Evolutionary conservation across 129 eudicot species (phyloP).

Genomic region (Ambrosia trifida): DNA sequence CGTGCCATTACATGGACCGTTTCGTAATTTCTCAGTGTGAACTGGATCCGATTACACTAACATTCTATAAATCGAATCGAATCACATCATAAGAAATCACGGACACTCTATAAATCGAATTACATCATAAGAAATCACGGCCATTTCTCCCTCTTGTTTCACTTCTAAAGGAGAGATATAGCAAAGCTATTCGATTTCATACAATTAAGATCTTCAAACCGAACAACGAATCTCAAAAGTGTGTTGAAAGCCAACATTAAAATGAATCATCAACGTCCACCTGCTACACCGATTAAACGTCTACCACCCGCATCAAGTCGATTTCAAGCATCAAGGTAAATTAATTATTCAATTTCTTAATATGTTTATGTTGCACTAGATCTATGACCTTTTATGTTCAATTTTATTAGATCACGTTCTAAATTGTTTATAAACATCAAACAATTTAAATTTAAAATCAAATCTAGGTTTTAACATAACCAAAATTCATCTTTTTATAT

Average conservation of each 20-base stretch:
- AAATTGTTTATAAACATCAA: neutral
- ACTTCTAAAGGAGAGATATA: too few species aligned
- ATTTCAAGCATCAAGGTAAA: slow-evolving; percentile 19
- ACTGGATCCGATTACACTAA: neutral
- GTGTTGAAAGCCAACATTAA: neutral
- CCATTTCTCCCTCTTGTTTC: neutral
- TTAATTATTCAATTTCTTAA: neutral
- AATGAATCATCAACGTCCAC: neutral
- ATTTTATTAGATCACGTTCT: neutral
- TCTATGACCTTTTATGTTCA: neutral
- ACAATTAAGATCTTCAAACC: neutral
- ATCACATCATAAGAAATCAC: neutral
- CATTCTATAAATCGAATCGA: neutral
- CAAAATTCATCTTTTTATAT: neutral
- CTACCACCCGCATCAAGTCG: neutral
- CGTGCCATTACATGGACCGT: neutral
- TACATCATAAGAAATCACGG: neutral
- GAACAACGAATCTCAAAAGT: neutral
- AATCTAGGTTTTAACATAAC: slow-evolving; percentile 17
- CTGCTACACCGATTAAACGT: neutral
- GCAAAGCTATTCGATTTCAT: neutral
- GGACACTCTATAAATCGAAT: neutral
- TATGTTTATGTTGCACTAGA: neutral
- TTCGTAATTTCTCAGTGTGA: slow-evolving; percentile 14
- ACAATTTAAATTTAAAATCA: neutral